phyloP scores from a whole-genome alignment of 495 filamentous ascomycete genomes.

The Poronia punctata region DNA sequence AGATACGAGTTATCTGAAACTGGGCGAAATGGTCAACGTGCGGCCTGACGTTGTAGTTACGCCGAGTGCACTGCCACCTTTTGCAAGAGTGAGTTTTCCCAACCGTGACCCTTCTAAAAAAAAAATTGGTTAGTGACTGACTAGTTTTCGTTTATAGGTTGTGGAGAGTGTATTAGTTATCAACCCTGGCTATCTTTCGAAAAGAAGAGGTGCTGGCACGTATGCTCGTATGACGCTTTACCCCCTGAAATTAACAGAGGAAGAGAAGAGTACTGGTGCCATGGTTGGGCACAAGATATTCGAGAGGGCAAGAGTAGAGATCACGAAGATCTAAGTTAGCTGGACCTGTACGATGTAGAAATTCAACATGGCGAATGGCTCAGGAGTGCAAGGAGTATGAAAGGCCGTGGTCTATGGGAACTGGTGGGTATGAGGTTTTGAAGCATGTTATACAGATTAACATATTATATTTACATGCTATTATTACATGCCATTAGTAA shows the following conservation, averaged over 20 bases:
- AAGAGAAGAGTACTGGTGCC: slow-evolving; percentile 49
- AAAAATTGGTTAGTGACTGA: slow-evolving; percentile 10
- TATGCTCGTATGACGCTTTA: slow-evolving; percentile 72
- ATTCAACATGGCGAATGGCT: too few relatives aligned
- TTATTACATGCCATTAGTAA: slow-evolving; percentile 6
- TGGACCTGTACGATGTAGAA: too few relatives aligned
- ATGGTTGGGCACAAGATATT: slow-evolving; percentile 67
- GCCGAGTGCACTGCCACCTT: slow-evolving; percentile 75
- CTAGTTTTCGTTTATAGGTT: slow-evolving; percentile 45
- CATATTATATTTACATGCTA: not conserved
- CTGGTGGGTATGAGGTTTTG: not conserved
- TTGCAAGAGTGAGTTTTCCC: slow-evolving; percentile 66
- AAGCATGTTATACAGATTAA: slow-evolving; percentile 5
- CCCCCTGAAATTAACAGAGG: slow-evolving; percentile 50
- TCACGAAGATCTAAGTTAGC: slow-evolving; percentile 66
- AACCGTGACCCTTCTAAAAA: not conserved
- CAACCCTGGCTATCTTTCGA: slow-evolving; percentile 83
- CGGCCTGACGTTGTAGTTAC: slow-evolving; percentile 78
- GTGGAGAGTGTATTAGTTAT: slow-evolving; percentile 78
- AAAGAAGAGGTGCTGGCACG: slow-evolving; percentile 69
- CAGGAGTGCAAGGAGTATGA: too few relatives aligned
- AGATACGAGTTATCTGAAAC: slow-evolving; percentile 77
- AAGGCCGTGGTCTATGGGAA: not conserved
- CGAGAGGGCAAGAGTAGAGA: slow-evolving; percentile 76
- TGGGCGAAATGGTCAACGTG: slow-evolving; percentile 83